Percentiles rank a stretch among this genome's conserved stretches.
phyloP scores from a whole-genome alignment of 2,329 filamentous ascomycete genomes.

The Epichloe baconii region DNA sequence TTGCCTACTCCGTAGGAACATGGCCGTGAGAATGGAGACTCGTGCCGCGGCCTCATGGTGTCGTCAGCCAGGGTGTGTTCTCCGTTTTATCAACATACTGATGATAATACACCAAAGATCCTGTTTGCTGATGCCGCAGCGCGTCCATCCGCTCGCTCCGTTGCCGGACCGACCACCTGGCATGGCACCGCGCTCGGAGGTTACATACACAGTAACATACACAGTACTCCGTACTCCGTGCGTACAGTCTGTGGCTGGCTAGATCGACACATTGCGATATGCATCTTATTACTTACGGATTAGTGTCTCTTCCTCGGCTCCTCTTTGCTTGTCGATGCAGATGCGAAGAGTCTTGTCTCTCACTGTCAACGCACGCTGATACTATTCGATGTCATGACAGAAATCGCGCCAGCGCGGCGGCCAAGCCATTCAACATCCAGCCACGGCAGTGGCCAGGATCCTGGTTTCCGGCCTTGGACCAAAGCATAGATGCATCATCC shows the following conservation, averaged over 20 bases:
- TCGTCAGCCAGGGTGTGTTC: too few relatives aligned
- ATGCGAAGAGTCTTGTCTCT: too few relatives aligned
- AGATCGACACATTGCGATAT: not conserved
- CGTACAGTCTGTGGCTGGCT: not conserved
- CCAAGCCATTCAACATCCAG: not conserved
- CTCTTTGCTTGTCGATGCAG: not conserved
- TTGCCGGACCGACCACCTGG: not conserved
- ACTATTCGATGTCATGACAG: too few relatives aligned
- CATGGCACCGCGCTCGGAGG: not conserved
- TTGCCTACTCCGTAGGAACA: not conserved
- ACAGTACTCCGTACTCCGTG: not conserved
- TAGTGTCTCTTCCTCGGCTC: not conserved
- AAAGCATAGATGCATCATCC: too few relatives aligned
- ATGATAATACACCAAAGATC: too few relatives aligned
- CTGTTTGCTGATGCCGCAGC: too few relatives aligned
- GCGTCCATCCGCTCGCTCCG: not conserved
- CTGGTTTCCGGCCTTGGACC: conserved; percentile 3
- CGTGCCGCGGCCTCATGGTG: too few relatives aligned
- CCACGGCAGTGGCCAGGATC: conserved; percentile 1
- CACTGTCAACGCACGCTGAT: too few relatives aligned
- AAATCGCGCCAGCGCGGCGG: too few relatives aligned
- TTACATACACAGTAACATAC: not conserved
- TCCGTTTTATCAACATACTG: too few relatives aligned
- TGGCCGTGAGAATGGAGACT: not conserved
- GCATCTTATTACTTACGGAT: too few relatives aligned